Percentiles rank a stretch among this genome's conserved stretches.
phyloP scores from a whole-genome alignment of 768 basidiomycete species.

The Collybiopsis confluens region DNA sequence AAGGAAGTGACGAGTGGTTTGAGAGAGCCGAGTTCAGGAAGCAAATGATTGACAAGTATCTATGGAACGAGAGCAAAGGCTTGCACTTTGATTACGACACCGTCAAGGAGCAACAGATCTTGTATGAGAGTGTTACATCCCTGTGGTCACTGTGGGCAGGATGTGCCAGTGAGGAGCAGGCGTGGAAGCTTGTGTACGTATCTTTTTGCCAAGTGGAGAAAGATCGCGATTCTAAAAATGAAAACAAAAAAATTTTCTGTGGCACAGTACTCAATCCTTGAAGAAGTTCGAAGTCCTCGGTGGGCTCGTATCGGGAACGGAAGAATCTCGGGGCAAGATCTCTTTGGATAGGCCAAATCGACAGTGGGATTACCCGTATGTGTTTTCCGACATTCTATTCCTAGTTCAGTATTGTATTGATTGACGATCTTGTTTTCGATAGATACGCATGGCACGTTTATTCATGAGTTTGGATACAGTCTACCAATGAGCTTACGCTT shows the following conservation, averaged over 20 bases:
- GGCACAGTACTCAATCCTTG: constrained; percentile 69
- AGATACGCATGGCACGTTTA: constrained; percentile 65
- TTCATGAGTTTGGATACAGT: not conserved
- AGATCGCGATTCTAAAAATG: constrained; percentile 14
- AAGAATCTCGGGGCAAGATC: constrained; percentile 93
- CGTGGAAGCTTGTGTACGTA: constrained; percentile 87
- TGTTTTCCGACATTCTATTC: constrained; percentile 17
- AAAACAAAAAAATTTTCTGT: too few species aligned
- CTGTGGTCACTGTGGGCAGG: constrained; percentile 98
- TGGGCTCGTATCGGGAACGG: constrained; percentile 93
- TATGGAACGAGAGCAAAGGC: constrained; percentile 95
- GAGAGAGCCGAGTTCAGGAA: constrained; percentile 80
- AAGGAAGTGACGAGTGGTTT: constrained; percentile 91
- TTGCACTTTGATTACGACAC: constrained; percentile 98
- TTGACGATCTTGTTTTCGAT: constrained; percentile 13
- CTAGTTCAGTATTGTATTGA: too few species aligned
- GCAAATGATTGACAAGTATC: constrained; percentile 85
- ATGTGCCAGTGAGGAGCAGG: constrained; percentile 94
- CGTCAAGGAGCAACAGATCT: constrained; percentile 80
- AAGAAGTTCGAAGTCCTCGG: constrained; percentile 96
- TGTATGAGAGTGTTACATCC: constrained; percentile 96
- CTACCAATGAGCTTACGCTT: constrained; percentile 11
- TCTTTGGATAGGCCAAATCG: constrained; percentile 95
- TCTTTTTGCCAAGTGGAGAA: constrained; percentile 1
- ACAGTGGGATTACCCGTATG: constrained; percentile 97